Conservation (phyloP, 2,329 filamentous ascomycete species). For the Colletotrichum cereale region DNA sequence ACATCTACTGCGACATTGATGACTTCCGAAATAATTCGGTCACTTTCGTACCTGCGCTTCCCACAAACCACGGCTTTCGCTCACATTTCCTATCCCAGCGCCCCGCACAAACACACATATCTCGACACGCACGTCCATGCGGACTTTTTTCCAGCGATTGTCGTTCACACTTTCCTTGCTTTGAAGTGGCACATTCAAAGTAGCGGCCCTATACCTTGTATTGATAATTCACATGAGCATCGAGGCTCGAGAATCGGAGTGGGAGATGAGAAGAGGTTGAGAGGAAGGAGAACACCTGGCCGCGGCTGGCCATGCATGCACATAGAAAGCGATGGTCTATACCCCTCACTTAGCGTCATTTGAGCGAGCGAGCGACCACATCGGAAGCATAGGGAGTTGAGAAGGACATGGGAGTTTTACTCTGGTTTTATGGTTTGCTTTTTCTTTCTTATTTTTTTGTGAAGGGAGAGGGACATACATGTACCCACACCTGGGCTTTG, state of each 20-base stretch:
- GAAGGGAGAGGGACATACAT: slow-evolving; percentile 16
- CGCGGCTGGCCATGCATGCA: slow-evolving; percentile 27
- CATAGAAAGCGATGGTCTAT: slow-evolving; percentile 37
- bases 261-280: background rate
- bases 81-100: slow-evolving; percentile 32
- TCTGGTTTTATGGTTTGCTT: background rate
- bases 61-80: slow-evolving; percentile 29
- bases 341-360: slow-evolving; percentile 39
- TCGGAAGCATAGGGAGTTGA: slow-evolving; percentile 33
- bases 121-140: slow-evolving; percentile 24
- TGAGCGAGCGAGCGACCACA: slow-evolving; percentile 36
- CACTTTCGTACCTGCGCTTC: slow-evolving; percentile 22
- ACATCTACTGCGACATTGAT: background rate
- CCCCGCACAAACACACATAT: slow-evolving; percentile 27
- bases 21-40: slow-evolving; percentile 6
- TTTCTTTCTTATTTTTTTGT: slow-evolving; percentile 8
- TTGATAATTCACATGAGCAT: slow-evolving; percentile 34
- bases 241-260: slow-evolving; percentile 23
- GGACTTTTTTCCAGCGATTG: slow-evolving; percentile 11
- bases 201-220: slow-evolving; percentile 36
- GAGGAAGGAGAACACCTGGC: slow-evolving; percentile 1
- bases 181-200: slow-evolving; percentile 12
- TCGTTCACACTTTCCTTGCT: slow-evolving; percentile 9
- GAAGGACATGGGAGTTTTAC: slow-evolving; percentile 14
- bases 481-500: slow-evolving; percentile 12